Evolutionary conservation across 208 protist genomes (phyloP), one percentile per base, ranked within the genome.

Genomic region (Leptomonas pyrrhocoris): DNA sequence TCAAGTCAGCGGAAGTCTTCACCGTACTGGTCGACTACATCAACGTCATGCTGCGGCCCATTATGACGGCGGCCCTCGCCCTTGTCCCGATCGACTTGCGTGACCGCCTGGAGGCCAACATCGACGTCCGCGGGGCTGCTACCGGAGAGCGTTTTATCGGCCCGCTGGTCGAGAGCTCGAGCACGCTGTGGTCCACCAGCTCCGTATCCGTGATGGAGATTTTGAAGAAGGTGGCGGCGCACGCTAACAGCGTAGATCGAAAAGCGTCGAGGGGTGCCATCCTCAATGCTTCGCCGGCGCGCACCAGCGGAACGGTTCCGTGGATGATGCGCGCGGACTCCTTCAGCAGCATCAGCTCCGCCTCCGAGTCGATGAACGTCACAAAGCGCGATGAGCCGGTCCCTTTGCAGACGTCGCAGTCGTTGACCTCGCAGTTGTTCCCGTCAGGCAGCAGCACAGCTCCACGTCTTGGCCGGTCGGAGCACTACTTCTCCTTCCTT

Each of bases 401-500:
- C 2, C 40, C 25, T 5, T 34, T 59, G 28, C 51, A 48, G 25
- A 19, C 63, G 5, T 61, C 56, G 38, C 49, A 51, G 25, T 77
- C 46, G 48, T 51, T 31, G 1, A 54, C 57, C 27, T 61, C 46
- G 51, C 62, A 69, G 38, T 53, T 65, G 21, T 61, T 58, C 45
- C 28, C 45, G 23, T 56, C 43, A 3, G 71, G 36, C 8, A 45
- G 71, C 45, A 77, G 38, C 12, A 11, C 56, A 6, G 38, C 27
- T 19, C 28, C 27, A 1, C 61, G 61, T 0, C 71, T 58, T 2
- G 43, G 63, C 13, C 36, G 86, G 18, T 84, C 87, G 40, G 90
- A 95, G 71, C 90, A 95, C 71, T 95, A 93, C 59, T 95, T 95
- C 69, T 93, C 88, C n/a, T 95, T 95, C 77, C 70, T 95, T 19